Base-by-base conservation (phyloP, 2,329 filamentous ascomycete genomes). In the Penicillium brasilianum region DNA sequence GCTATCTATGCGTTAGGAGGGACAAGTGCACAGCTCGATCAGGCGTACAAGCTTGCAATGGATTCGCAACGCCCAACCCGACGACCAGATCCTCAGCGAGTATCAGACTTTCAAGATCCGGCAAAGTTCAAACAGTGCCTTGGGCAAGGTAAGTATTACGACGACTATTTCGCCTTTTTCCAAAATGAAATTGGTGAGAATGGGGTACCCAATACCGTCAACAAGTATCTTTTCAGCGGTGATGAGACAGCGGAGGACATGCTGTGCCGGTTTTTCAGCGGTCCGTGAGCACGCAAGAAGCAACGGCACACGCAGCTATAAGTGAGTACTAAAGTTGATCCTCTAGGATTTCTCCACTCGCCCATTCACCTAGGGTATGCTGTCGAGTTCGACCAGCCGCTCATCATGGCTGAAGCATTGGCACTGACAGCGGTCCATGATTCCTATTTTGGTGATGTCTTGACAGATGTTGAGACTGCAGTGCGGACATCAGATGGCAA, bases 161-260 rank as follows among this genome's bases (percentile, higher is more conserved):
- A 59, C 28, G 64, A 69, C 34, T 72, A 65, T 55, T 62, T 68
- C 22, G 61, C 62, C 1, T 72, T 66, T 44, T 72, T 72, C 30
- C 62, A 70, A 48, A 61, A 62, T 3, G 62, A 70, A 56, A 68
- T 72, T 14, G 32, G 54, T 1, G 3, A 51, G 11, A 61, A 61
- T 32, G 70, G 70, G 2, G 49, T 67, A 11, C 44, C 57, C 7
- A 55, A 55, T 7, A 64, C 68, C 3, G 56, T 70, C 10, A 60
- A 64, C n/a, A 63, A 71, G n/a, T 71, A 60, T 52, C 18, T 71
- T 10, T 69, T 71, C 43, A 63, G 57, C n/a, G 67, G 68, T 1
- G 65, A 69, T 46, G 64, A 64, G 4, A 46, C 56, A 50, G 68
- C 66, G 1, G 63, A 70, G 46, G 64, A 69, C 30, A 62, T 71